A percentile compares a stretch with the other conserved stretches of the same genome.
phyloP scores from a whole-genome alignment of 23 red algal species.

The Gracilariopsis chorda region DNA sequence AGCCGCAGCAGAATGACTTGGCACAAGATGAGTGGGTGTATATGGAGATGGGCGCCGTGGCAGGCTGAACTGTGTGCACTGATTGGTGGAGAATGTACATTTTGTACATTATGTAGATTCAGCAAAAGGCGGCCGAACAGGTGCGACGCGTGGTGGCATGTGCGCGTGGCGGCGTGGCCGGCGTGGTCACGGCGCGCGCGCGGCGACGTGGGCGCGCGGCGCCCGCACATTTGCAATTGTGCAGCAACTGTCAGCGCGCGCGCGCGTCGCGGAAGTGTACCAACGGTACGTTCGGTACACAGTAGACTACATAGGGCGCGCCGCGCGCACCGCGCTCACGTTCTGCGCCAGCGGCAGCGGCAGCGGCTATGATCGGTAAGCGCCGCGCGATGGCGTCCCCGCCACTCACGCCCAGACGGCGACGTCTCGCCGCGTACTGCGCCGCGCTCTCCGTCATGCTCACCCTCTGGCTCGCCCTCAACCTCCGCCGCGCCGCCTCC shows the following conservation, averaged over 20 bases:
- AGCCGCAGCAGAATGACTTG: too few species aligned
- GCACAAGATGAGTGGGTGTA: too few species aligned
- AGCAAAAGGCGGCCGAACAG: too few species aligned
- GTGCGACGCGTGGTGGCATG: too few species aligned
- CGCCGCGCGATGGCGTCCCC: not conserved
- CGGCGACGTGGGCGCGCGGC: not conserved
- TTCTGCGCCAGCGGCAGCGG: not conserved
- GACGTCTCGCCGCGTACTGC: conserved; percentile 37
- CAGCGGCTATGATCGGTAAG: not conserved
- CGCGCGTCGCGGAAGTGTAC: too few species aligned
- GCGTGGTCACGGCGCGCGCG: not conserved
- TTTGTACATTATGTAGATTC: too few species aligned
- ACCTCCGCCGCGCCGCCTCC: conserved; percentile 52
- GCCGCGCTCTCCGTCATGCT: conserved; percentile 52
- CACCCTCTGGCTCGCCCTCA: conserved; percentile 36
- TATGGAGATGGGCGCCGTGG: too few species aligned
- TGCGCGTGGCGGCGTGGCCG: not conserved
- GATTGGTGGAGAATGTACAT: too few species aligned
- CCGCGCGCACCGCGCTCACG: not conserved
- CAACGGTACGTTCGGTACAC: too few species aligned
- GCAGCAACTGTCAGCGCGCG: not conserved
- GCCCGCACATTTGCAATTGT: not conserved
- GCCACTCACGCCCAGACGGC: not conserved
- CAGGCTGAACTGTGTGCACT: too few species aligned
- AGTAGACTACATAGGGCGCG: too few species aligned